Conservation (phyloP, 805 yeast species). For the Dipodascus albidus region DNA sequence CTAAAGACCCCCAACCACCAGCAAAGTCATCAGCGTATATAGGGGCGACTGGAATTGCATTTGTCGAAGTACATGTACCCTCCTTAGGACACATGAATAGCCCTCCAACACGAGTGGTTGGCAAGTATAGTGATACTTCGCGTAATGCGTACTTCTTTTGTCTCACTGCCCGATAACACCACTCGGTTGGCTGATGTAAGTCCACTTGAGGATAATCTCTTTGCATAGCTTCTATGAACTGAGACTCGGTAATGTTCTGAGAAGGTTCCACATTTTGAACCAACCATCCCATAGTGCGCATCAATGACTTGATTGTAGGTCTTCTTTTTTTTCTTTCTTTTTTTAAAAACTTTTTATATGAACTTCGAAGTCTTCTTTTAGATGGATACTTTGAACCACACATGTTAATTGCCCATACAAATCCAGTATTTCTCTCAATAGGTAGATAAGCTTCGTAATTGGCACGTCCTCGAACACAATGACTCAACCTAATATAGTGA, state of each 20-base stretch:
- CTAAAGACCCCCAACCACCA: neutral
- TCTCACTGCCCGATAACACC: slow-evolving; percentile 50
- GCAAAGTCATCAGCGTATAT: slow-evolving; percentile 1
- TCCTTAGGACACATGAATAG: slow-evolving; percentile 37
- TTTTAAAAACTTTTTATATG: neutral
- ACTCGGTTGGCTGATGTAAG: slow-evolving; percentile 14
- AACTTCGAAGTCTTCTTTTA: neutral
- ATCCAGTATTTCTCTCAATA: slow-evolving; percentile 28
- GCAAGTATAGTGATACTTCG: slow-evolving; percentile 36
- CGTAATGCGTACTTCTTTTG: slow-evolving; percentile 41
- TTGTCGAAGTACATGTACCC: slow-evolving; percentile 14
- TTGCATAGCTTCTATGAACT: slow-evolving; percentile 11
- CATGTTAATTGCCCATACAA: slow-evolving; percentile 34
- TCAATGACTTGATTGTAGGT: neutral
- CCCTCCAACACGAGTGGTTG: slow-evolving; percentile 53
- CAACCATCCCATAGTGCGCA: slow-evolving; percentile 1
- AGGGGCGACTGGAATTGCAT: slow-evolving; percentile 29
- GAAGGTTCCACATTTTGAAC: neutral
- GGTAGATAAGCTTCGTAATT: slow-evolving; percentile 32
- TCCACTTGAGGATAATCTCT: slow-evolving; percentile 13
- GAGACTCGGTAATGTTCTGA: slow-evolving; percentile 4
- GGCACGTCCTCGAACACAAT: slow-evolving; percentile 40
- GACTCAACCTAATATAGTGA: slow-evolving; percentile 36
- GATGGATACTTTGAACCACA: slow-evolving; percentile 6
- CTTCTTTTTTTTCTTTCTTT: neutral